A percentile compares a stretch with the other conserved stretches of the same genome.
phyloP scores from a whole-genome alignment of 108 stramenopile species.

The Skeletonema tropicum region DNA sequence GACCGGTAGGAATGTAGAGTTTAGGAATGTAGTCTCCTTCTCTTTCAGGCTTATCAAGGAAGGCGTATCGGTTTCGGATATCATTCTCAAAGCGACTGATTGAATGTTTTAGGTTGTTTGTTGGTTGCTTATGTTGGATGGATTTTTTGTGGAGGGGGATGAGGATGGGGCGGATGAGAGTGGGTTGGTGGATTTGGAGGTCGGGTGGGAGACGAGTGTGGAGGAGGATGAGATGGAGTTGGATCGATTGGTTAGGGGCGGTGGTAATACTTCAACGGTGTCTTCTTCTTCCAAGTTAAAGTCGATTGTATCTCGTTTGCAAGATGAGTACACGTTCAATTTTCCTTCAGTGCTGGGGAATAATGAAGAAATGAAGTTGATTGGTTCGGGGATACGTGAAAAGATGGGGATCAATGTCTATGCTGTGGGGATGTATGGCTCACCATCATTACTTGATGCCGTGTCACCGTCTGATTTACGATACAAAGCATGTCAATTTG shows the following conservation, averaged over 20 bases:
- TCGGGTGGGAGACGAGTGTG: background rate
- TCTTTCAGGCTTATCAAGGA: too few relatives aligned
- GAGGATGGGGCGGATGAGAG: conserved; percentile 7
- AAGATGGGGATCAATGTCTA: background rate
- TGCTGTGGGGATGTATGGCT: background rate
- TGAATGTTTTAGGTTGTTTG: too few relatives aligned
- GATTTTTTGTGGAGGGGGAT: too few relatives aligned
- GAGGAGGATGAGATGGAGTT: conserved; percentile 17
- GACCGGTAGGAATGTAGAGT: too few relatives aligned
- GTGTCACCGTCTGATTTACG: background rate
- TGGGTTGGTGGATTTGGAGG: conserved; percentile 12
- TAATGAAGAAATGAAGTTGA: background rate
- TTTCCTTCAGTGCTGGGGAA: background rate
- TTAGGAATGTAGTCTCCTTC: too few relatives aligned
- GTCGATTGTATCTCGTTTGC: background rate
- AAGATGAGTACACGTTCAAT: background rate
- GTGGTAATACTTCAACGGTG: background rate
- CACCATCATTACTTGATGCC: background rate
- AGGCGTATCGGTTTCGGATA: too few relatives aligned
- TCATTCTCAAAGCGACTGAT: too few relatives aligned
- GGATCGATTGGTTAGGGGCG: background rate
- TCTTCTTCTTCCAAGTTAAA: conserved; percentile 1
- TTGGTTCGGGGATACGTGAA: conserved; percentile 4
- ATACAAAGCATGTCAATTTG: conserved; percentile 2
- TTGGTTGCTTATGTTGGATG: too few relatives aligned